Conservation (phyloP, 164 flowering plant species). For the Saururus chinensis region DNA sequence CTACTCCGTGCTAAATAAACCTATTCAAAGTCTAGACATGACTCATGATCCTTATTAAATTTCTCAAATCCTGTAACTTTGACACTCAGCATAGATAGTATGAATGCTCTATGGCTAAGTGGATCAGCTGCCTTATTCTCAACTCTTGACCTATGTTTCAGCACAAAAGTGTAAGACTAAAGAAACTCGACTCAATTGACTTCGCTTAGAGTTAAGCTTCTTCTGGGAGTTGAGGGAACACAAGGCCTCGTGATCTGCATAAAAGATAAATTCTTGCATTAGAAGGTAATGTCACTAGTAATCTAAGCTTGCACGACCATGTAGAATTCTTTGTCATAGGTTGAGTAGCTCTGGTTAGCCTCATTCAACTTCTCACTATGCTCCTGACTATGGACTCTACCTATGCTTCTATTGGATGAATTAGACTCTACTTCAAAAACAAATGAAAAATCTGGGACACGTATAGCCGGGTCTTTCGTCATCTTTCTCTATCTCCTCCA, state of each 20-base stretch:
- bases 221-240: neutral
- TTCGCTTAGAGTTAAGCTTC: neutral
- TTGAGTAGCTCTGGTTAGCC: neutral
- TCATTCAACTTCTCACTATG: constrained; percentile 1
- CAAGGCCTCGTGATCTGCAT: neutral
- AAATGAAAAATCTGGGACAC: neutral
- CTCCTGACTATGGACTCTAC: constrained; percentile 3
- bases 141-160: neutral
- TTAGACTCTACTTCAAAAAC: constrained; percentile 5
- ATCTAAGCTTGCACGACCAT: neutral
- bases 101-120: too few species aligned
- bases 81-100: neutral
- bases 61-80: neutral
- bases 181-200: neutral
- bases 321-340: constrained; percentile 3
- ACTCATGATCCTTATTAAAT: neutral
- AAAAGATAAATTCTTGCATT: neutral
- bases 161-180: neutral
- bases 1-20: neutral
- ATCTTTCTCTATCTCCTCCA: neutral
- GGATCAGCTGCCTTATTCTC: neutral
- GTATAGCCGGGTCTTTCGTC: neutral
- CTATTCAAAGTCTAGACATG: neutral
- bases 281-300: constrained; percentile 1
- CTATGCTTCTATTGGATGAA: neutral